Evolutionary conservation across 2,329 filamentous ascomycete species (phyloP).

Genomic region (Alternaria sp.): DNA sequence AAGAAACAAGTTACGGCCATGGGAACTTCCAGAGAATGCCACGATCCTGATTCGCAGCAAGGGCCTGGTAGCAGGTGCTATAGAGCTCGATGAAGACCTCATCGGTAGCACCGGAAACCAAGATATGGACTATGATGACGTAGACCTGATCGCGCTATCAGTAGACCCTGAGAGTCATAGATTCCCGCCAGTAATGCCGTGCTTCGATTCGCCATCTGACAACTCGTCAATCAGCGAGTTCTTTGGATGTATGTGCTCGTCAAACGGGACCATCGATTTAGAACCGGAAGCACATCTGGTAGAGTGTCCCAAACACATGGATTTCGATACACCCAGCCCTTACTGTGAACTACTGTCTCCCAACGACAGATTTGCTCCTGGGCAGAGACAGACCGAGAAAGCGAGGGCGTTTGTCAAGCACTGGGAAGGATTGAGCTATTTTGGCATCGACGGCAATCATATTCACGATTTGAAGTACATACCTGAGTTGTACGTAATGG

Average conservation of each 20-base stretch:
- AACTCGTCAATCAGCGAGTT: background rate
- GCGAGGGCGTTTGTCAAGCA: background rate
- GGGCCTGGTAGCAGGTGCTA: background rate
- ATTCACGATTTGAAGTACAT: background rate
- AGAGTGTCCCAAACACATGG: background rate
- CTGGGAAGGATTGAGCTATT: background rate
- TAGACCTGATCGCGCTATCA: background rate
- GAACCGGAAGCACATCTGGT: background rate
- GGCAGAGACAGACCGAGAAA: background rate
- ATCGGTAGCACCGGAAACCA: background rate
- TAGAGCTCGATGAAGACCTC: background rate
- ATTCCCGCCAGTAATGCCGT: background rate
- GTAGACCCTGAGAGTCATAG: background rate
- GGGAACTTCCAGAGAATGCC: background rate
- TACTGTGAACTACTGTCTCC: background rate
- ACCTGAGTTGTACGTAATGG: background rate
- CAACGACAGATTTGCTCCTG: background rate
- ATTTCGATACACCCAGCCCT: background rate
- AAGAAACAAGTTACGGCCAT: accelerated
- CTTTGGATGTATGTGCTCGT: background rate
- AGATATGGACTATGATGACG: background rate
- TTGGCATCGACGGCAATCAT: background rate
- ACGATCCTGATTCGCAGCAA: background rate
- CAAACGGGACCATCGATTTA: background rate
- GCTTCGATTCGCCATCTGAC: background rate